Evolutionary conservation across 768 basidiomycete species (phyloP).

Genomic region (Auricularia auricula-judae): DNA sequence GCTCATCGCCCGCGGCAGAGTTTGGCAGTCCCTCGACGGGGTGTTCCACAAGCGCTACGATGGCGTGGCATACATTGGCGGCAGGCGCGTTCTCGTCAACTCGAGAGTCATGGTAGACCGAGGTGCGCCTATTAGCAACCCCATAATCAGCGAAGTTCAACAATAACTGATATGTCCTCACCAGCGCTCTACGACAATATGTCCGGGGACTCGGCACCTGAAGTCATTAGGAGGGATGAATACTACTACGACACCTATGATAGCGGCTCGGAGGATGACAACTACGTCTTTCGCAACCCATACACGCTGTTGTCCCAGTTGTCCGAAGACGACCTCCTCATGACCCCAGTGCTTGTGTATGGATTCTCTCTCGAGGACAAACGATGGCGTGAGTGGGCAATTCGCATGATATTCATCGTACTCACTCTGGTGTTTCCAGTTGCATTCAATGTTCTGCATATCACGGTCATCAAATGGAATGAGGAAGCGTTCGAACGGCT

Average conservation of each 20-base stretch:
- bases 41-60: constrained; percentile 45
- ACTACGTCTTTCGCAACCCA: constrained; percentile 6
- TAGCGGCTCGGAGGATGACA: background rate
- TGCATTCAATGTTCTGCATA: constrained; percentile 47
- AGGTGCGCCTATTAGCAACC: constrained; percentile 21
- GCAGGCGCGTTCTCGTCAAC: constrained; percentile 27
- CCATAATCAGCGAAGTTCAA: constrained; percentile 4
- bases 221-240: background rate
- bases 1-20: constrained; percentile 39
- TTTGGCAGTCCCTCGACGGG: constrained; percentile 38
- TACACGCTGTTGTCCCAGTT: constrained; percentile 21
- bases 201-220: background rate
- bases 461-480: constrained; percentile 45
- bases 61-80: constrained; percentile 17
- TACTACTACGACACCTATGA: background rate
- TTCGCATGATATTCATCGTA: background rate
- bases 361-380: constrained; percentile 55
- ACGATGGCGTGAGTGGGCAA: constrained; percentile 39
- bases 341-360: constrained; percentile 46
- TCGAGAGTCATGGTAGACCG: constrained; percentile 54
- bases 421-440: constrained; percentile 48
- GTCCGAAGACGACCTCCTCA: constrained; percentile 40
- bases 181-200: constrained; percentile 27
- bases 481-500: constrained; percentile 47
- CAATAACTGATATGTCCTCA: constrained; percentile 43